Conservation (phyloP, 371 early-diverging fungal species). For the Nosema muscidifuracis region DNA sequence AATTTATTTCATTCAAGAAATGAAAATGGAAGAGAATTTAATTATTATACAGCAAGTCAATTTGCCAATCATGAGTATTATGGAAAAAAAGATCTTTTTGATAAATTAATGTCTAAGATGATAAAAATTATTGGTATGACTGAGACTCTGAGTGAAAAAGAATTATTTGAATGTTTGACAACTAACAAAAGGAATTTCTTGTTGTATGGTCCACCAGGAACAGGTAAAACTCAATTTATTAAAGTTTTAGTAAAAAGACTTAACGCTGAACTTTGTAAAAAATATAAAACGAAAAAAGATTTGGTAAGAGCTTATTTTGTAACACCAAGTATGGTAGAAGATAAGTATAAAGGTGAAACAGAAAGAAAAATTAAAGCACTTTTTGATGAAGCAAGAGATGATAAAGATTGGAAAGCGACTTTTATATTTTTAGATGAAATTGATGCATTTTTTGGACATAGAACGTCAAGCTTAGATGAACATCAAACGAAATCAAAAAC, state of each 20-base stretch:
- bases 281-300: background rate
- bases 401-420: constrained; percentile 30
- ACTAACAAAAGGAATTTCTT: constrained; percentile 26
- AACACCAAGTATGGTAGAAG: constrained; percentile 37
- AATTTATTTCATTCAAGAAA: no score
- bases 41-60: background rate
- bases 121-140: background rate
- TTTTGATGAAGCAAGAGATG: constrained; percentile 32
- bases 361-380: constrained; percentile 39
- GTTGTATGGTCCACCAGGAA: constrained; percentile 58
- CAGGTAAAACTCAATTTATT: constrained; percentile 58
- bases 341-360: constrained; percentile 57
- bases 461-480: constrained; percentile 23
- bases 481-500: constrained; percentile 14
- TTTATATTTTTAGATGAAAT: constrained; percentile 57
- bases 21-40: no score
- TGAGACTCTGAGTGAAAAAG: background rate
- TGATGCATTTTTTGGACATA: constrained; percentile 45
- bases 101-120: background rate
- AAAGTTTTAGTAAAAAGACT: constrained; percentile 36
- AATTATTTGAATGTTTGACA: background rate
- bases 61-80: background rate
- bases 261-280: constrained; percentile 24
- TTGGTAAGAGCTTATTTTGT: constrained; percentile 34
- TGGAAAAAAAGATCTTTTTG: background rate